Evolutionary conservation across 805 yeast genomes (phyloP), one percentile per base, ranked within the genome.

Genomic region (Barnettozyma botsteinii): DNA sequence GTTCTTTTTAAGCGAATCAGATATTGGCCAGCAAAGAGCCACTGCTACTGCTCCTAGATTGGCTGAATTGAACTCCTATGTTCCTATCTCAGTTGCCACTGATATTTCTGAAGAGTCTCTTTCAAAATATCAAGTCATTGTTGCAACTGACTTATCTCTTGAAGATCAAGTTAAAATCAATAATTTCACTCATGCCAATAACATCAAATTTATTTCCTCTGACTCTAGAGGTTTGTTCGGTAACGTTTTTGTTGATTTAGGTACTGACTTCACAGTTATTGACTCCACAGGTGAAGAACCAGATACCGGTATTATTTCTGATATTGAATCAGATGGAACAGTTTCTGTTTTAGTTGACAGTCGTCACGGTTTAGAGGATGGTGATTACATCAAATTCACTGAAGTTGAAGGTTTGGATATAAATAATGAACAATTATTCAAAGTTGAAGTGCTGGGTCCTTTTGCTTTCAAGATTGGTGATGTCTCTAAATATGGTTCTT

Each of bases 241-340:
- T 40, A 77, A 70, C 52, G 75, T 84, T 17, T 93, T 93, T 64
- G 94, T 85, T 25, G 99, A 93, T 60, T 81, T 93, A 47, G 98
- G 98, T 42, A 73, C 73, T 0, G 67, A 73, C 13, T 93, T 93
- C 64, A 74, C 83, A 3, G 81, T 93, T 17, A 66, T 82, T 38
- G 98, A 93, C 60, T 72, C 79, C 29, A 85, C 84, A 38, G 99
- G 98, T 38, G 98, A 93, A 66, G 98, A 93, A 63, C 95, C 96
- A 14, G 67, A 69, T 35, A 59, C 79, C 4, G 98, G 98, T 33
- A 83, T 86, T 44, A 85, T 93, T 2, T 84, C 96, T 2, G 95
- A 85, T 57, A 83, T 93, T 45, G 96, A 89, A 57, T 60, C 67
- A 10, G 75, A 85, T 57, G 98, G 98, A 42, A 82, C 88, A 10